These are phyloP conservation scores for Oehlia diaphana DNA, from an alignment of 192 early-diverging fungal genomes.

Conservation along the genomic window DNA sequence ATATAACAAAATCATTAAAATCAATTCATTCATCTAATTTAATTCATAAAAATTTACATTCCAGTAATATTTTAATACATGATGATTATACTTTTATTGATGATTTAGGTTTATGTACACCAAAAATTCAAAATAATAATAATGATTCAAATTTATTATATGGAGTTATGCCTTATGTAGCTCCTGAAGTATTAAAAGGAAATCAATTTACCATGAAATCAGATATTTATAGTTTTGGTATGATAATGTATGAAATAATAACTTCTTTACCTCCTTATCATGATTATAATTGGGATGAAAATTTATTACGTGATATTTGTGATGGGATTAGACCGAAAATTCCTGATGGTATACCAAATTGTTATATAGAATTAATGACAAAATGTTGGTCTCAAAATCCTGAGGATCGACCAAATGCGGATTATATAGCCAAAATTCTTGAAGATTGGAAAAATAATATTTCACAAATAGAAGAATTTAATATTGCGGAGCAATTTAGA, in stretches of 20 bases:
- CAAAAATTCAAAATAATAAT: neutral
- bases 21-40: neutral
- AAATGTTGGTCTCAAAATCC: neutral
- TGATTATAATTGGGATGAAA: neutral
- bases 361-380: neutral
- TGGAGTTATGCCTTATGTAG: neutral
- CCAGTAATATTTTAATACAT: neutral
- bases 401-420: neutral
- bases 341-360: neutral
- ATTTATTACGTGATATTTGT: neutral
- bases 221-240: neutral
- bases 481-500: neutral
- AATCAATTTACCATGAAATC: neutral
- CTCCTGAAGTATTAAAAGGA: neutral
- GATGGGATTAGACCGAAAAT: neutral
- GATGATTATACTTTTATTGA: neutral
- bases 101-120: neutral
- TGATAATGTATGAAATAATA: neutral
- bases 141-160: neutral
- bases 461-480: neutral
- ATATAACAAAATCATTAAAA: neutral
- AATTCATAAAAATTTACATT: neutral
- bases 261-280: neutral
- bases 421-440: neutral
- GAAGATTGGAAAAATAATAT: neutral